These are phyloP conservation scores for Penicillium sp. DNA, from an alignment of 2,329 filamentous ascomycete species.

Conservation along the genomic window DNA sequence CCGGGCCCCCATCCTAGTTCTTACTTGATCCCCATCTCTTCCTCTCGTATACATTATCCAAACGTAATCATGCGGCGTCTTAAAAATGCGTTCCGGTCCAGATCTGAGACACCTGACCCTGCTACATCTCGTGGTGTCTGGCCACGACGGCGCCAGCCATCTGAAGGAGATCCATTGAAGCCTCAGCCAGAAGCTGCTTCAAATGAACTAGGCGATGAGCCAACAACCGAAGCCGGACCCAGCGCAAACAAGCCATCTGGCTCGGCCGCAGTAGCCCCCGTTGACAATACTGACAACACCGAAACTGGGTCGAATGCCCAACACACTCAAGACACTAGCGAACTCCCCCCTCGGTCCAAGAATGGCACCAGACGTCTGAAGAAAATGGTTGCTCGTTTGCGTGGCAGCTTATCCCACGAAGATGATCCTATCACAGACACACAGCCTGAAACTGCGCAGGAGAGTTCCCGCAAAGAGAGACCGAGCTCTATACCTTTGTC, in stretches of 20 bases:
- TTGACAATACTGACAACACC: not conserved
- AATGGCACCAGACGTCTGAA: constrained; percentile 15
- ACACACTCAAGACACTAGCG: not conserved
- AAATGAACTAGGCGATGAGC: not conserved
- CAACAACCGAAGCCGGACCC: not conserved
- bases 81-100: constrained; percentile 12
- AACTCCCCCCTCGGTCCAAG: constrained; percentile 10
- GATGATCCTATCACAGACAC: constrained; percentile 8
- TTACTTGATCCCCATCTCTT: constrained; percentile 7
- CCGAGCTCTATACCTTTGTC: not conserved
- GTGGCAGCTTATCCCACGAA: constrained; percentile 9
- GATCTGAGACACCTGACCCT: constrained; percentile 1
- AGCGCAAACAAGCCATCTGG: not conserved
- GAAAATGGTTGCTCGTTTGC: constrained; percentile 15
- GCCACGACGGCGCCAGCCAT: constrained; percentile 14
- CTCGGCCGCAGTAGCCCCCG: not conserved
- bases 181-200: constrained; percentile 5
- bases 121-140: constrained; percentile 12
- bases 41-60: constrained; percentile 9
- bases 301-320: not conserved
- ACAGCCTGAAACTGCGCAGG: not conserved
- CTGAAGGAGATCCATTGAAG: constrained; percentile 12
- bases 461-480: not conserved
- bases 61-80: constrained; percentile 17
- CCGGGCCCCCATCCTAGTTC: not conserved